These are phyloP conservation scores for Pseudocercospora macadamiae DNA, from an alignment of 2,329 filamentous ascomycete genomes.

Conservation along the genomic window DNA sequence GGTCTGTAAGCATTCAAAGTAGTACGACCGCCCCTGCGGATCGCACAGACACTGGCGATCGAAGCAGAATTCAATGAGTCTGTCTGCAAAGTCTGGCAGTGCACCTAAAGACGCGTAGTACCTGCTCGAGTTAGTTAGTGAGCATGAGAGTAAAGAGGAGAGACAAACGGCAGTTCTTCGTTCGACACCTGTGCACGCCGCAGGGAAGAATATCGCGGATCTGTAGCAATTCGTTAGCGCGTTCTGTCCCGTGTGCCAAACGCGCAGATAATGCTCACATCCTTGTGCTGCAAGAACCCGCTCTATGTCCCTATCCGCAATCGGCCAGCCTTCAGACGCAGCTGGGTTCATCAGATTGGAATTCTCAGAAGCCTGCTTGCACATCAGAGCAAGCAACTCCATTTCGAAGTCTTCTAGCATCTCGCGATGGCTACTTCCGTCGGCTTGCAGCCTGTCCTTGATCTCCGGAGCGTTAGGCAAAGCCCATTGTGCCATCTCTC, in stretches of 20 bases:
- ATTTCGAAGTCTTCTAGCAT: slow-evolving; percentile 63
- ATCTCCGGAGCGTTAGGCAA: slow-evolving; percentile 33
- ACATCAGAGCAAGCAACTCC: slow-evolving; percentile 60
- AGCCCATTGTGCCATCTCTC: slow-evolving; percentile 29
- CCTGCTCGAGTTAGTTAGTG: slow-evolving; percentile 22
- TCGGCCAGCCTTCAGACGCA: slow-evolving; percentile 34
- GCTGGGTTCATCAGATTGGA: slow-evolving; percentile 31
- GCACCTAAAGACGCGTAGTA: slow-evolving; percentile 64
- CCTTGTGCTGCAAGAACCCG: slow-evolving; percentile 38
- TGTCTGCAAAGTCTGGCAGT: slow-evolving; percentile 64
- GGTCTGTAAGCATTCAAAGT: slow-evolving; percentile 66
- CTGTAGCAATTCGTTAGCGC: slow-evolving; percentile 19
- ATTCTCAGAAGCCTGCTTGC: slow-evolving; percentile 37
- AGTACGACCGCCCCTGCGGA: slow-evolving; percentile 58
- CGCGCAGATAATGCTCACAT: slow-evolving; percentile 29
- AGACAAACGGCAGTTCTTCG: slow-evolving; percentile 29
- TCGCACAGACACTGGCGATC: slow-evolving; percentile 62
- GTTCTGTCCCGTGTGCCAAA: slow-evolving; percentile 5
- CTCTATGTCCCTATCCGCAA: slow-evolving; percentile 39
- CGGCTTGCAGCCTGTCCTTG: slow-evolving; percentile 26
- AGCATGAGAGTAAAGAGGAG: background rate
- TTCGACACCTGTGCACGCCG: slow-evolving; percentile 25
- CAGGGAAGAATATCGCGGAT: slow-evolving; percentile 27
- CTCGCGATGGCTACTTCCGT: slow-evolving; percentile 35
- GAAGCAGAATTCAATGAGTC: slow-evolving; percentile 65